Percentiles rank a stretch among this genome's conserved stretches.
phyloP scores from a whole-genome alignment of 169 alveolate species.

The Cryptosporidium parvum region DNA sequence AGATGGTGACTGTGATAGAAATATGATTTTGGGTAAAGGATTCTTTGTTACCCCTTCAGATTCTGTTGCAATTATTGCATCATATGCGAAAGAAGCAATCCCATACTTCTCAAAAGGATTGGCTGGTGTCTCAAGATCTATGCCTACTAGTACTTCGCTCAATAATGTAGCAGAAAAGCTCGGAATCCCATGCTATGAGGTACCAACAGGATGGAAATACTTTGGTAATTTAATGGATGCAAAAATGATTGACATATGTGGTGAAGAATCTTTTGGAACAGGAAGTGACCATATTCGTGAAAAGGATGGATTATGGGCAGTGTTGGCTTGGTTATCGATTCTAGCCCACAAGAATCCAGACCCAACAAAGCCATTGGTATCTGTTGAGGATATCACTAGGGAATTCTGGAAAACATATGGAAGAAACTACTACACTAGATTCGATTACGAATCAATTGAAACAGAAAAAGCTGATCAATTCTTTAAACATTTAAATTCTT shows the following conservation, averaged over 20 bases:
- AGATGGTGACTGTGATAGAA: conserved; percentile 97
- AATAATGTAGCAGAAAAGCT: conserved; percentile 92
- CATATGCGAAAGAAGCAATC: conserved; percentile 87
- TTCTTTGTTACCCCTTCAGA: conserved; percentile 96
- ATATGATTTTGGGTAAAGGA: conserved; percentile 92
- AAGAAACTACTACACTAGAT: conserved; percentile 93
- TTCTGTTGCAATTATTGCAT: conserved; percentile 92
- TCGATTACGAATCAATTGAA: conserved; percentile 89
- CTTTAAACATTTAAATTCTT: conserved; percentile 82
- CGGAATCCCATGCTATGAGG: conserved; percentile 90
- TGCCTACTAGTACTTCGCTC: conserved; percentile 96
- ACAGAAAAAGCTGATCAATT: conserved; percentile 88
- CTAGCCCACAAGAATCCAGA: conserved; percentile 90
- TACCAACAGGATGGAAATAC: conserved; percentile 98
- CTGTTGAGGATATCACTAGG: conserved; percentile 89
- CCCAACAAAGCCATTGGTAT: conserved; percentile 79
- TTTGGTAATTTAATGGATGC: conserved; percentile 97
- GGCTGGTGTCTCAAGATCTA: conserved; percentile 94
- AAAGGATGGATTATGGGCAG: conserved; percentile 98
- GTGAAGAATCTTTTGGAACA: conserved; percentile 97
- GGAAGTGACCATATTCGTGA: conserved; percentile 94
- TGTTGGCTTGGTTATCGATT: conserved; percentile 93
- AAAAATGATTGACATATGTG: conserved; percentile 90
- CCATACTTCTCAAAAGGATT: conserved; percentile 86
- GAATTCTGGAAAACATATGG: conserved; percentile 94